phyloP scores from a whole-genome alignment of 352 stramenopile species.

The Phytophthora sojae region DNA sequence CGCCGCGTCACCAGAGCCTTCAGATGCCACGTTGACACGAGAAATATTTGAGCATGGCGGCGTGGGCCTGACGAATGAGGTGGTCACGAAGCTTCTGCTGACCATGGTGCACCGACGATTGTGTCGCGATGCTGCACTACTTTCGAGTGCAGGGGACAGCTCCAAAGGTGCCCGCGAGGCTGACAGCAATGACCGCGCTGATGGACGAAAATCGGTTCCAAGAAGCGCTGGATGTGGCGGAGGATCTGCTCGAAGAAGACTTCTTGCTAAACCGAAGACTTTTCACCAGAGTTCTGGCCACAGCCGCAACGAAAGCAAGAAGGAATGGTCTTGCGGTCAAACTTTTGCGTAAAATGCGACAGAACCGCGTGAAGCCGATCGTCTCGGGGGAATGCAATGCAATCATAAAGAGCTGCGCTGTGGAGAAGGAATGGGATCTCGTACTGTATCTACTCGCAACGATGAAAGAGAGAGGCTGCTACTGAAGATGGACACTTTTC shows the following conservation, averaged over 20 bases:
- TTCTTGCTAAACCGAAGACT: no score
- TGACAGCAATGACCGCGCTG: no score
- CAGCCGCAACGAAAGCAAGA: no score
- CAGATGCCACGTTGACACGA: not conserved
- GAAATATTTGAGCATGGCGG: constrained; percentile 3
- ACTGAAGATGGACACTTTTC: not conserved
- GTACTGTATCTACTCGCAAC: constrained; percentile 12
- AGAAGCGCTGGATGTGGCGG: no score
- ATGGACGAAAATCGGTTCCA: no score
- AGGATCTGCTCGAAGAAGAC: no score
- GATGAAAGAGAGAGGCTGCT: constrained; percentile 15
- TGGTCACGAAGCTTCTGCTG: constrained; percentile 1
- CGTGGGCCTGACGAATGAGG: not conserved
- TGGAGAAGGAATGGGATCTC: constrained; percentile 11
- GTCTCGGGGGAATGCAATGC: not conserved
- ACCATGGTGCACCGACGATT: not conserved
- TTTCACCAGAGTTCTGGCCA: no score
- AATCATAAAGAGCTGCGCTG: constrained; percentile 6
- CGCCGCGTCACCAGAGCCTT: not conserved
- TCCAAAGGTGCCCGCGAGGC: no score
- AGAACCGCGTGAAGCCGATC: no score
- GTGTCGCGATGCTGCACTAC: constrained; percentile 8
- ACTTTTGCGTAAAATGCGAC: no score
- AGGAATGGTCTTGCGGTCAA: no score
- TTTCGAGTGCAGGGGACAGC: no score